Percentiles rank a stretch among this genome's conserved stretches.
These are phyloP conservation scores for Kockiozyma suomiensis DNA, from an alignment of 805 yeast genomes.

Conservation along the genomic window DNA sequence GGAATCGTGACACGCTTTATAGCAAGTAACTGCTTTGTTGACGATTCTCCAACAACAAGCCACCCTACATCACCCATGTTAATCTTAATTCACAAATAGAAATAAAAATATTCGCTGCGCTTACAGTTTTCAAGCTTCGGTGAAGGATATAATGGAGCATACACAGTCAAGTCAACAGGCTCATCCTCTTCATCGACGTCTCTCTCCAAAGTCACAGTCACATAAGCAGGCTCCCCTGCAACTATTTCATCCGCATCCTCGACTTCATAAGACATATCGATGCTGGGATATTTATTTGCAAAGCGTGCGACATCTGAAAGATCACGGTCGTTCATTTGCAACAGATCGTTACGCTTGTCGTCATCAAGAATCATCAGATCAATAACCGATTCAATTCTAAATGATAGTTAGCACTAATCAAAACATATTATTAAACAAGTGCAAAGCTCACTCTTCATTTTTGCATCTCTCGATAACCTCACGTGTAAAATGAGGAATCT, in stretches of 20 bases:
- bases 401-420: neutral
- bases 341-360: slow-evolving; percentile 59
- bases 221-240: slow-evolving; percentile 52
- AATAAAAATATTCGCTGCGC: slow-evolving; percentile 9
- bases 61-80: slow-evolving; percentile 56
- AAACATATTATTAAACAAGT: neutral
- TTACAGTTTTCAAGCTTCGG: slow-evolving; percentile 58
- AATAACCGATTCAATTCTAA: slow-evolving; percentile 68
- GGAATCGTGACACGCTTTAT: slow-evolving; percentile 64
- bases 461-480: slow-evolving; percentile 58
- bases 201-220: slow-evolving; percentile 46
- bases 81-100: slow-evolving; percentile 35
- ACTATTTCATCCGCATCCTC: slow-evolving; percentile 47
- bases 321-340: slow-evolving; percentile 54
- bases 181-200: slow-evolving; percentile 74
- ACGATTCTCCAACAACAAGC: slow-evolving; percentile 76
- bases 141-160: slow-evolving; percentile 60
- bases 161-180: slow-evolving; percentile 55
- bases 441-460: slow-evolving; percentile 40
- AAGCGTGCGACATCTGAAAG: slow-evolving; percentile 76
- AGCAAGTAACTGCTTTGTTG: slow-evolving; percentile 64
- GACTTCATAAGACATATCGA: slow-evolving; percentile 63
- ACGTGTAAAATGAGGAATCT: slow-evolving; percentile 68
- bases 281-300: slow-evolving; percentile 85
- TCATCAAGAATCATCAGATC: slow-evolving; percentile 80